These are phyloP conservation scores for Trichosporon coremiiforme DNA, from an alignment of 1,284 basidiomycete genomes.

Conservation along the genomic window DNA sequence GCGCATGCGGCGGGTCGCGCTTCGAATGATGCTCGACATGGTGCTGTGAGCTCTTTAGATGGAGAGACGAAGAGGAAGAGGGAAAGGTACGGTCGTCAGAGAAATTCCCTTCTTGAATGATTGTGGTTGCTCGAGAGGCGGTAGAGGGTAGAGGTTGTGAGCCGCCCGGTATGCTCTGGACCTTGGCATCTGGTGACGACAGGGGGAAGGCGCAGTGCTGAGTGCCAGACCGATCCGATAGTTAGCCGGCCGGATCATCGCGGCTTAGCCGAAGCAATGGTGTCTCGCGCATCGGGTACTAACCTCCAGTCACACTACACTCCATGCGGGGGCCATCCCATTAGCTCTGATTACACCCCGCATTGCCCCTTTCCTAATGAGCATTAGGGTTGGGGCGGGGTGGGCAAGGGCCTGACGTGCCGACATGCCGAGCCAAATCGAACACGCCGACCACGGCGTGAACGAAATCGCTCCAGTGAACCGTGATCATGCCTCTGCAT, in stretches of 20 bases:
- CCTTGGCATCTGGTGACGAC: constrained; percentile 5
- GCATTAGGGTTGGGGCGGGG: neutral
- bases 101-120: constrained; percentile 14
- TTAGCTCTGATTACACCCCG: neutral
- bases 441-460: constrained; percentile 13
- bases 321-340: neutral
- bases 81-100: neutral
- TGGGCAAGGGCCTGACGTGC: neutral
- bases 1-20: constrained; percentile 19
- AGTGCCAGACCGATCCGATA: constrained; percentile 17
- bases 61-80: constrained; percentile 23
- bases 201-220: neutral
- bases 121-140: neutral
- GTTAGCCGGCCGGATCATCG: constrained; percentile 20
- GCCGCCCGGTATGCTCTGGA: neutral
- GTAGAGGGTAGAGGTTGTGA: neutral
- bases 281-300: constrained; percentile 5
- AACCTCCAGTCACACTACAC: constrained; percentile 3
- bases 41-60: neutral
- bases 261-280: constrained; percentile 4
- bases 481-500: neutral
- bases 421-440: constrained; percentile 12
- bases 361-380: neutral
- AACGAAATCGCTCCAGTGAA: neutral
- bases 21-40: constrained; percentile 21